phyloP scores from a whole-genome alignment of 805 yeast species.

The Candida dendrica region DNA sequence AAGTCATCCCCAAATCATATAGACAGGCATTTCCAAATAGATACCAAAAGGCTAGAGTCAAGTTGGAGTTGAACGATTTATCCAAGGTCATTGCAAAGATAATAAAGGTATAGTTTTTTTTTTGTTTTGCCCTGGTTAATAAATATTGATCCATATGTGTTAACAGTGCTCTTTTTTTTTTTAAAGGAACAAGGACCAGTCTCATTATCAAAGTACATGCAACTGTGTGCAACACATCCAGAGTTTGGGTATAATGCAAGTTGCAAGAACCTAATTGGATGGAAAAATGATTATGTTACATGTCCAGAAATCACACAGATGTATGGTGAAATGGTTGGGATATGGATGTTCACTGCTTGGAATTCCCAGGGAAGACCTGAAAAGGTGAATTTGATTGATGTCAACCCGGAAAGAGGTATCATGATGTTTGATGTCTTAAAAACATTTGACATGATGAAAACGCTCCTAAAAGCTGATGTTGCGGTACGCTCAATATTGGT shows the following conservation, averaged over 20 bases:
- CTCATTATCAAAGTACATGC: slow-evolving; percentile 66
- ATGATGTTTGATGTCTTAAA: slow-evolving; percentile 58
- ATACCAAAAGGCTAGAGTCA: not conserved
- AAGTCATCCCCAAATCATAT: not conserved
- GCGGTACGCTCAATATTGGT: slow-evolving; percentile 38
- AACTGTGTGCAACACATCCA: slow-evolving; percentile 76
- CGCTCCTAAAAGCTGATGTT: slow-evolving; percentile 24
- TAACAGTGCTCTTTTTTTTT: not conserved
- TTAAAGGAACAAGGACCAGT: slow-evolving; percentile 65
- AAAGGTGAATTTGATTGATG: slow-evolving; percentile 54
- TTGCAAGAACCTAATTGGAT: slow-evolving; percentile 57
- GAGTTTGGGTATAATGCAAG: slow-evolving; percentile 74
- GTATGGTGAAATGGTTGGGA: slow-evolving; percentile 79
- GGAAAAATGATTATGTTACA: slow-evolving; percentile 70
- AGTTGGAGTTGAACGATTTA: slow-evolving; percentile 2
- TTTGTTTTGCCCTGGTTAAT: too few species aligned
- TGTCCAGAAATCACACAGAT: slow-evolving; percentile 84
- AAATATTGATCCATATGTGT: not conserved
- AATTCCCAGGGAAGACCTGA: slow-evolving; percentile 43
- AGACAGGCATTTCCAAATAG: not conserved
- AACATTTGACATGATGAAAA: slow-evolving; percentile 35
- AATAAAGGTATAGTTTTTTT: slow-evolving; percentile 14
- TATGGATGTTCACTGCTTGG: slow-evolving; percentile 63
- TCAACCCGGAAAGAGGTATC: slow-evolving; percentile 86
- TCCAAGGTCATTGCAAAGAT: slow-evolving; percentile 22